Evolutionary conservation across 2,329 filamentous ascomycete genomes (phyloP).

Genomic region (Seiridium unicorne): DNA sequence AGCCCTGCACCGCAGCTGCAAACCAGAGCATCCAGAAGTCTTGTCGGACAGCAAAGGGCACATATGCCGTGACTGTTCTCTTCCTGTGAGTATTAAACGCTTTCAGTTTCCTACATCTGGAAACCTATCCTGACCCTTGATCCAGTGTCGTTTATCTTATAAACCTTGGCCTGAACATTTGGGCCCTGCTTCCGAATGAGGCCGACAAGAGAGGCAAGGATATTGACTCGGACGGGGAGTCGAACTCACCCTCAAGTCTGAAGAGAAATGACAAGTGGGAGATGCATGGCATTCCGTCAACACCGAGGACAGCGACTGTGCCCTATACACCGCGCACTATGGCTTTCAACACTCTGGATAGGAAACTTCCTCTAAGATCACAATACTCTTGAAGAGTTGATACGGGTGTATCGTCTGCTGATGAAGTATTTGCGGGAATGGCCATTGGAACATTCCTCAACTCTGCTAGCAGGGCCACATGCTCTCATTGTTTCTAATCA

Average conservation of each 20-base stretch:
- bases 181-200: slow-evolving; percentile 56
- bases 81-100: slow-evolving; percentile 57
- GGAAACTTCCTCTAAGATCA: slow-evolving; percentile 51
- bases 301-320: slow-evolving; percentile 30
- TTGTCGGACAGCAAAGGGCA: slow-evolving; percentile 67
- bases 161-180: slow-evolving; percentile 59
- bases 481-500: too few species aligned
- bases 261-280: slow-evolving; percentile 53
- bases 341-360: slow-evolving; percentile 64
- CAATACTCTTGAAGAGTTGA: slow-evolving; percentile 14
- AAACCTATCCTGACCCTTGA: slow-evolving; percentile 7
- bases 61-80: slow-evolving; percentile 62
- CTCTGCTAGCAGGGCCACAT: too few species aligned
- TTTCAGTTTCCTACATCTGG: background rate
- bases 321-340: slow-evolving; percentile 66
- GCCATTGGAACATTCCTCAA: background rate
- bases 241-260: slow-evolving; percentile 31
- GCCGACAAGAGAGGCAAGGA: slow-evolving; percentile 42
- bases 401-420: background rate
- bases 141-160: slow-evolving; percentile 57
- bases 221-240: slow-evolving; percentile 37
- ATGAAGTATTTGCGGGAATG: background rate
- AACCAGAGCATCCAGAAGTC: slow-evolving; percentile 52
- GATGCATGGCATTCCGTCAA: slow-evolving; percentile 50
- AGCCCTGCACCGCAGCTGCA: slow-evolving; percentile 63